Base-by-base conservation (phyloP, 2,329 filamentous ascomycete species). In the Aspergillus calidoustus region DNA sequence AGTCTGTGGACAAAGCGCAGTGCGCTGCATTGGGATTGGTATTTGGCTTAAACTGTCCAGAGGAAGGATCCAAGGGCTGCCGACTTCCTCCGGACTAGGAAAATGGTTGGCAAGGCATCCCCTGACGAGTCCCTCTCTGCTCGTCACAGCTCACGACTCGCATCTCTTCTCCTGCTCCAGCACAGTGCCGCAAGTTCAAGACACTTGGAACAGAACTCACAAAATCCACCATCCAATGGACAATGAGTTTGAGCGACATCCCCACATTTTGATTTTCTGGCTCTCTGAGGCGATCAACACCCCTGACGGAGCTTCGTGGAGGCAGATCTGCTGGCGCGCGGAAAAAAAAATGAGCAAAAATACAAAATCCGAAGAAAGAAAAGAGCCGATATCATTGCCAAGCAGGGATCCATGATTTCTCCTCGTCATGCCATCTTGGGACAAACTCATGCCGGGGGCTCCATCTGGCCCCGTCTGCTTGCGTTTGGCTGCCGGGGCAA, bases 361-460 rank as follows among this genome's bases (percentile, higher is more conserved):
- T 41, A 13, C 17, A 30, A 30, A 43, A 47, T 28, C 50, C 30
- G 25, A 17, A 11, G 19, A 38, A 31, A 25, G 23, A 17, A 43
- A 44, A 19, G 22, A 44, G 44, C 38, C 17, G 52, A 43, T 19
- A 19, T 19, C 31, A 13, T 8, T 38, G 31, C 31, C 31, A 38
- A 41, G 34, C 34, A 41, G 34, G 34, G 34, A 41, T 17, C 31
- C 34, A 41, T 13, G 34, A 41, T 41, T 17, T 52, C 44, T 57
- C 54, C 50, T 63, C 66, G 64, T 63, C 62, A 66, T 68, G 54
- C 66, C 64, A 41, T 65, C 52, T 66, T 64, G 54, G 63, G 64
- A 64, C 56, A 63, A 60, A 60, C 34, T 25, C 22, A 54, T 48
- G 46, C 46, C 58, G 28, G 52, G 38, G 41, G 52, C 25, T 60